A percentile compares a stretch with the other conserved stretches of the same genome.
Conservation (phyloP, 1,139 yeast genomes). For the Candida sp. region DNA sequence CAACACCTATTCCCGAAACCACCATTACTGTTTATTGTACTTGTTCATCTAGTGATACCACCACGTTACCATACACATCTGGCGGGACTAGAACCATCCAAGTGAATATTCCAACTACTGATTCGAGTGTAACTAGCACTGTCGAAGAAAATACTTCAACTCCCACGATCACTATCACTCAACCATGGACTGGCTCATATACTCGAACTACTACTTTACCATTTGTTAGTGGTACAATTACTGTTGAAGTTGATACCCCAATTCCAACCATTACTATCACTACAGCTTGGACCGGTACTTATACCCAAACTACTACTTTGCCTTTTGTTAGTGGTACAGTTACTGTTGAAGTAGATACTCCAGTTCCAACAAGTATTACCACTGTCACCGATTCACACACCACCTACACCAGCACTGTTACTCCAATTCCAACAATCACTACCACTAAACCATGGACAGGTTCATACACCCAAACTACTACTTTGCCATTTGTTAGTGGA, state of each 20-base stretch:
- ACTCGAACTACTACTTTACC: no score
- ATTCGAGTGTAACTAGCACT: no score
- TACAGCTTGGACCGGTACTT: background rate
- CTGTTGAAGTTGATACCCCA: background rate
- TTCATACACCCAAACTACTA: no score
- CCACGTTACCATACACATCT: constrained; percentile 4
- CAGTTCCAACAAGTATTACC: constrained; percentile 8
- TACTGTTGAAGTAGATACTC: constrained; percentile 13
- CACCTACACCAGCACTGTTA: no score
- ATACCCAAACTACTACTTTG: constrained; percentile 6
- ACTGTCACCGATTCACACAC: no score
- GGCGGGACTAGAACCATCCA: constrained; percentile 11
- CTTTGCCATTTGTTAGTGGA: no score
- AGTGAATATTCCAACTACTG: constrained; percentile 11
- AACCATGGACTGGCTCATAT: no score
- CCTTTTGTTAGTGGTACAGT: constrained; percentile 9
- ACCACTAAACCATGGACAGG: background rate
- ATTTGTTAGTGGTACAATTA: background rate
- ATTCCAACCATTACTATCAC: constrained; percentile 1
- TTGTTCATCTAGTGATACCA: constrained; percentile 6
- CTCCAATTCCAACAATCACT: constrained; percentile 6
- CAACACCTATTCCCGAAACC: background rate
- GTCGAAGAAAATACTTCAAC: constrained; percentile 2
- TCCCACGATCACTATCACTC: constrained; percentile 8
- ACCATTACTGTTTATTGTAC: constrained; percentile 3